These are phyloP conservation scores for Vitis vinifera DNA, from an alignment of 164 flowering plant species.

Conservation along the genomic window DNA sequence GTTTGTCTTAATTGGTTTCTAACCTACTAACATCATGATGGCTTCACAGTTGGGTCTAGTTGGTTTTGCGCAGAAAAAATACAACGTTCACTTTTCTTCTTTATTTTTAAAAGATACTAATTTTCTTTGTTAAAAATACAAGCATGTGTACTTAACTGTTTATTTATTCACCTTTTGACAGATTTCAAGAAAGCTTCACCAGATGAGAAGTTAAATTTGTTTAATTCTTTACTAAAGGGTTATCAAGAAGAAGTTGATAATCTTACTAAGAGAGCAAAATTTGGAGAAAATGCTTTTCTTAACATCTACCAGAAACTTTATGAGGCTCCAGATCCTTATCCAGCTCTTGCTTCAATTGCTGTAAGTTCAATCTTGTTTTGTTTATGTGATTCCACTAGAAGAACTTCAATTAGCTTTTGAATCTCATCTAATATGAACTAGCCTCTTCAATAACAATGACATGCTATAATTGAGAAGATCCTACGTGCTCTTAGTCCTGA, in stretches of 20 bases:
- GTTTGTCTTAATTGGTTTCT: not conserved
- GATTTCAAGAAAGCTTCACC: slow-evolving; percentile 93
- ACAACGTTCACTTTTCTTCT: no score
- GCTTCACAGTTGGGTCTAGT: not conserved
- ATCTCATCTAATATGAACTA: not conserved
- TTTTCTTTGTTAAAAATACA: not conserved
- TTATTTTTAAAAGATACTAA: not conserved
- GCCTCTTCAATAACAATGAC: not conserved
- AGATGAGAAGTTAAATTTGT: slow-evolving; percentile 82
- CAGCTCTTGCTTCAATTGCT: slow-evolving; percentile 82
- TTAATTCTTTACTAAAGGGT: slow-evolving; percentile 89
- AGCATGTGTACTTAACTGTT: not conserved
- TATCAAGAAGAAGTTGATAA: slow-evolving; percentile 99
- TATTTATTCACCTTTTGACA: slow-evolving; percentile 25
- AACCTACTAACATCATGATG: not conserved
- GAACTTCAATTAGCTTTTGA: not conserved
- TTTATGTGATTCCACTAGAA: not conserved
- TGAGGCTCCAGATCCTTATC: slow-evolving; percentile 99
- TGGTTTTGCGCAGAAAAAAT: no score
- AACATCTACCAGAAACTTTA: slow-evolving; percentile 95
- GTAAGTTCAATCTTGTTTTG: slow-evolving; percentile 45
- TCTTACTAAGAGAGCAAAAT: slow-evolving; percentile 95
- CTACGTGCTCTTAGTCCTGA: no score
- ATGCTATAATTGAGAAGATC: no score
- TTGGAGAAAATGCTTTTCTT: slow-evolving; percentile 98